A percentile compares a stretch with the other conserved stretches of the same genome.
These are phyloP conservation scores for Scenedesmus sp. DNA, from an alignment of 163 green algal species.

Conservation along the genomic window DNA sequence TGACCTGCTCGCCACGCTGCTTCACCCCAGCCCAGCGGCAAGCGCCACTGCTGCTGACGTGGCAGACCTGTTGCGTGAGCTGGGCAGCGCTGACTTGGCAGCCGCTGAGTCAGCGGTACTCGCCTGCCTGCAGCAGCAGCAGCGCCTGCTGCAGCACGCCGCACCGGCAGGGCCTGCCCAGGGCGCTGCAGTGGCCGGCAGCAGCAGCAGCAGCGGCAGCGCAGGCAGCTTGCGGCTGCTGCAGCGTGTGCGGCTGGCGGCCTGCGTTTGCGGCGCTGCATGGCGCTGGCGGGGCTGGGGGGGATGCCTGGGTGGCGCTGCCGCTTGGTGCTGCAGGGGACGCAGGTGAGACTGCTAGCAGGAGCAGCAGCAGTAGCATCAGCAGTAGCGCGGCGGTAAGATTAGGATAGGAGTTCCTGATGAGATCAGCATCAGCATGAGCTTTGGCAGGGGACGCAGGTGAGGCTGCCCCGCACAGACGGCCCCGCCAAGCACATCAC, in stretches of 20 bases:
- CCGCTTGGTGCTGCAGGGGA: neutral
- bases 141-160: neutral
- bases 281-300: neutral
- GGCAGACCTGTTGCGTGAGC: neutral
- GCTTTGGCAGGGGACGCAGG: too few species aligned
- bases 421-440: too few species aligned
- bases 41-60: neutral
- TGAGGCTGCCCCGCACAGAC: too few species aligned
- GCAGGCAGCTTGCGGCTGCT: neutral
- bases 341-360: constrained; percentile 1
- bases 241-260: neutral
- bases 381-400: too few species aligned
- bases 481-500: too few species aligned
- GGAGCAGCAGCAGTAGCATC: too few species aligned
- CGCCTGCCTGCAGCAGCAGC: neutral
- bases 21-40: neutral
- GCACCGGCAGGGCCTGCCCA: neutral
- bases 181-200: neutral
- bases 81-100: neutral
- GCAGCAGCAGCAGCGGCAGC: neutral
- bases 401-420: too few species aligned
- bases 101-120: neutral
- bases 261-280: neutral
- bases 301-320: neutral
- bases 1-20: neutral